These are phyloP conservation scores for Aspergillus ostianus DNA, from an alignment of 495 filamentous ascomycete species.

Conservation along the genomic window DNA sequence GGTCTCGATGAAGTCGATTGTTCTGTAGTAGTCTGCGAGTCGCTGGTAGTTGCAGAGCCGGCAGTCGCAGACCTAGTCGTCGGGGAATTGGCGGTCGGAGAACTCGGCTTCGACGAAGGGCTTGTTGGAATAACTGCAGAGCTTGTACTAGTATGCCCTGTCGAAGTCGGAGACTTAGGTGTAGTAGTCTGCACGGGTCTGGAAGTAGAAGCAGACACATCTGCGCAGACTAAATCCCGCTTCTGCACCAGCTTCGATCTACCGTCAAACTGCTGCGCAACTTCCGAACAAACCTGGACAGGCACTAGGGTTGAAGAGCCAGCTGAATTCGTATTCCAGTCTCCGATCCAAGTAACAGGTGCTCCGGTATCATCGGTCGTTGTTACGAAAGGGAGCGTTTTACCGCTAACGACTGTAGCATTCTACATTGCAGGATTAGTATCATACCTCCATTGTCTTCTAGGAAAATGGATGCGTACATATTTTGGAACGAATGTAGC, in stretches of 20 bases:
- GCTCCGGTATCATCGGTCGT: background rate
- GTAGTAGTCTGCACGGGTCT: background rate
- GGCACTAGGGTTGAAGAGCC: background rate
- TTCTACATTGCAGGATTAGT: background rate
- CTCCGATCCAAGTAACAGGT: background rate
- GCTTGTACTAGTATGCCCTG: background rate
- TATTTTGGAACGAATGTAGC: background rate
- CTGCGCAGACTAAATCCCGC: background rate
- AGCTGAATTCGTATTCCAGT: background rate
- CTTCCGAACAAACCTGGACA: background rate
- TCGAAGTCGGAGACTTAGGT: background rate
- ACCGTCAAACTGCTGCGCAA: background rate
- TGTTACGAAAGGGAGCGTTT: background rate
- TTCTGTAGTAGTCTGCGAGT: background rate
- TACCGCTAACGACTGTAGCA: background rate
- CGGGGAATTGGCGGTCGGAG: background rate
- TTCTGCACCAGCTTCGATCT: background rate
- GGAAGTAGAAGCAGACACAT: background rate
- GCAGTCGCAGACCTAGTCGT: background rate
- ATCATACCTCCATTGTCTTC: background rate
- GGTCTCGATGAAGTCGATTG: background rate
- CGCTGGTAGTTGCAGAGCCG: background rate
- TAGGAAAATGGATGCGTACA: background rate
- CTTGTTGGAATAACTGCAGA: background rate
- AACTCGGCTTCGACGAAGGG: background rate